Evolutionary conservation across 225 moss, liverwort and hornwort species (phyloP).

Genomic region (Physcomitrellopsis africana): DNA sequence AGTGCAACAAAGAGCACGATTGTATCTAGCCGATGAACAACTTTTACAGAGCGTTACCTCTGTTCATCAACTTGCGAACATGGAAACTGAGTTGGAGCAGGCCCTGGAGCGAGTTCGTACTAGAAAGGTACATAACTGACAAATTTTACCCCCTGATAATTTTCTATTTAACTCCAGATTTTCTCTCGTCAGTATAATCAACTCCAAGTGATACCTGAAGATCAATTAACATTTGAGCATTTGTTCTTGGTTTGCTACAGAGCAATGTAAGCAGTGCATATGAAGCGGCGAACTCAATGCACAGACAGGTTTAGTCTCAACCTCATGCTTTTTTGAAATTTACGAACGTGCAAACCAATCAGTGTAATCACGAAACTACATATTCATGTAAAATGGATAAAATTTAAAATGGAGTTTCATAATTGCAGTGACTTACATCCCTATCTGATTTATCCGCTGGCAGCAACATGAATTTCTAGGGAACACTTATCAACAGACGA

Average conservation of each 20-base stretch:
- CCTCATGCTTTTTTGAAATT: neutral
- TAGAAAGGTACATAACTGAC: conserved; percentile 40
- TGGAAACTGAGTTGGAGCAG: conserved; percentile 64
- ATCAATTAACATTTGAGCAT: neutral
- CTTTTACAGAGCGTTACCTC: conserved; percentile 52
- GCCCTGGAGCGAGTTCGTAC: conserved; percentile 63
- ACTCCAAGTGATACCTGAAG: neutral
- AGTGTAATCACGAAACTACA: too few relatives aligned
- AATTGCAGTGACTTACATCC: conserved; percentile 22
- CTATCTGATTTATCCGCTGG: conserved; percentile 18
- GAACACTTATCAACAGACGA: conserved; percentile 62
- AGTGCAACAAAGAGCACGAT: conserved; percentile 56
- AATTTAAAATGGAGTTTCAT: too few relatives aligned
- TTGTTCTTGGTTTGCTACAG: conserved; percentile 31
- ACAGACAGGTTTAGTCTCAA: conserved; percentile 47
- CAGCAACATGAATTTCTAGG: conserved; percentile 68
- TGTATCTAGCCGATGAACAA: conserved; percentile 61
- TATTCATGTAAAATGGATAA: too few relatives aligned
- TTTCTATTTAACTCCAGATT: neutral
- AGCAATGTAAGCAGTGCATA: conserved; percentile 62
- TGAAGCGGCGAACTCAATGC: conserved; percentile 49
- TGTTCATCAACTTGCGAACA: conserved; percentile 56
- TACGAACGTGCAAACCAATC: neutral
- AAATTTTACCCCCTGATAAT: neutral
- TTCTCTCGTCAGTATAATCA: neutral